Percentiles rank a stretch among this genome's conserved stretches.
These are phyloP conservation scores for Dactylellina haptotyla DNA, from an alignment of 2,329 filamentous ascomycete genomes.

Conservation along the genomic window DNA sequence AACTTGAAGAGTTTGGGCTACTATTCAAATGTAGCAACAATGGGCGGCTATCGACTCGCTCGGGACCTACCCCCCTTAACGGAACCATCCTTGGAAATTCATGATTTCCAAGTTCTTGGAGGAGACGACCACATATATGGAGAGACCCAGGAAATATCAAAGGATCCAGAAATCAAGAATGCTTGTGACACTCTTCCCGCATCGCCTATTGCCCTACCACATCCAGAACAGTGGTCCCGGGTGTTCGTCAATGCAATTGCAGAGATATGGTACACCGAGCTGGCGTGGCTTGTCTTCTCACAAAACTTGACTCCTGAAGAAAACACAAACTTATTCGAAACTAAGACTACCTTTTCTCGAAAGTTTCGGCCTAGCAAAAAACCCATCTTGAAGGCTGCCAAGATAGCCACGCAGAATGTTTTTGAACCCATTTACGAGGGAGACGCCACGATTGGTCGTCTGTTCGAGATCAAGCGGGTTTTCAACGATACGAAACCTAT, in stretches of 20 bases:
- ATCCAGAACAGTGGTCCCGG: slow-evolving; percentile 15
- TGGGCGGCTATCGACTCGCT: slow-evolving; percentile 2
- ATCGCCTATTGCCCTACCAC: slow-evolving; percentile 8
- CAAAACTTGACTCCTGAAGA: not conserved
- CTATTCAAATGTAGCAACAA: slow-evolving; percentile 7
- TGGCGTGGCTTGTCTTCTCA: slow-evolving; percentile 36
- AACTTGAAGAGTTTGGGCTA: too few species aligned
- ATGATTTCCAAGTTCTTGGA: slow-evolving; percentile 10
- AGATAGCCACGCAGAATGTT: slow-evolving; percentile 1
- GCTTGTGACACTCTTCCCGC: slow-evolving; percentile 14
- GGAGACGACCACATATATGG: not conserved
- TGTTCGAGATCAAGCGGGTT: slow-evolving; percentile 28
- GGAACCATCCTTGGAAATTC: slow-evolving; percentile 20
- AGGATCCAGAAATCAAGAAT: slow-evolving; percentile 1
- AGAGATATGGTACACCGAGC: slow-evolving; percentile 29
- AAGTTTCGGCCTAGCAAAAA: slow-evolving; percentile 11
- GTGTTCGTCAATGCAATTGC: slow-evolving; percentile 23
- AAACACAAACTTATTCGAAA: not conserved
- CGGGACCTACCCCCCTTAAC: not conserved
- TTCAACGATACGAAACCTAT: slow-evolving; percentile 13
- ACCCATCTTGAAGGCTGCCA: not conserved
- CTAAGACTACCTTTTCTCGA: slow-evolving; percentile 8
- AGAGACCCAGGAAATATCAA: not conserved
- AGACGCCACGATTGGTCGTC: not conserved
- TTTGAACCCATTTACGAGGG: slow-evolving; percentile 21